Base-by-base conservation (phyloP, 768 basidiomycete genomes). In the Trametes sanguinea region DNA sequence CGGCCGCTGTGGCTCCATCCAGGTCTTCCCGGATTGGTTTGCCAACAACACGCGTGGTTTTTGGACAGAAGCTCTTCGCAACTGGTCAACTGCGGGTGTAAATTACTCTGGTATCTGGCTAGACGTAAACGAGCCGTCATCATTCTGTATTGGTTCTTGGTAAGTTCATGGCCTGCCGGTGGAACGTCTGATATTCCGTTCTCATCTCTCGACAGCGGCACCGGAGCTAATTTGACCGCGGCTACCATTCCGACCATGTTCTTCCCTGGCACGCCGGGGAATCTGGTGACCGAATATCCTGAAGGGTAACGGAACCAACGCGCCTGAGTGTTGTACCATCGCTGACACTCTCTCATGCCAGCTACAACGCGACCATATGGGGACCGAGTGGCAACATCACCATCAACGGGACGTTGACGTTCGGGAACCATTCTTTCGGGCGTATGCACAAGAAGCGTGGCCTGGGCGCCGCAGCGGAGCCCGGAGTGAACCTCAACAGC, bases 311-410 rank as follows among this genome's bases (percentile, higher is more conserved):
- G 9, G 22, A 14, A 39, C 37, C 22, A 27, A 74, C 54, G 13
- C 17, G 4, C 30, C 17, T 10, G 6, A 9, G 13, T 45, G 17
- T 6, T 9, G 3, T 33, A 14, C 39, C 30, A 13, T 6, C 3
- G 8, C 55, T 52, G 29, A 47, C 51, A 16, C 27, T 35, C 17
- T 37, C n/a, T 29, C 32, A 42, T 55, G 13, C 5, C 67, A 89
- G 88, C 45, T 91, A 91, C 69, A 81, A 90, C 66, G 66, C 79
- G 17, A 79, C 82, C 0, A 67, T 83, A 13, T 89, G 79, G 67
- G 89, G 88, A 13, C 82, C 83, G 0, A 89, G 87, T 63, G 89
- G 89, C 4, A 92, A 91, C 67, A 83, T 91, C 71, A 89, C 86
- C 11, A 80, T 90, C 63, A 86, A 88, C 55, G 88, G 87, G 6